These are phyloP conservation scores for Hevea brasiliensis DNA, from an alignment of 345 rosid genomes.

Conservation along the genomic window DNA sequence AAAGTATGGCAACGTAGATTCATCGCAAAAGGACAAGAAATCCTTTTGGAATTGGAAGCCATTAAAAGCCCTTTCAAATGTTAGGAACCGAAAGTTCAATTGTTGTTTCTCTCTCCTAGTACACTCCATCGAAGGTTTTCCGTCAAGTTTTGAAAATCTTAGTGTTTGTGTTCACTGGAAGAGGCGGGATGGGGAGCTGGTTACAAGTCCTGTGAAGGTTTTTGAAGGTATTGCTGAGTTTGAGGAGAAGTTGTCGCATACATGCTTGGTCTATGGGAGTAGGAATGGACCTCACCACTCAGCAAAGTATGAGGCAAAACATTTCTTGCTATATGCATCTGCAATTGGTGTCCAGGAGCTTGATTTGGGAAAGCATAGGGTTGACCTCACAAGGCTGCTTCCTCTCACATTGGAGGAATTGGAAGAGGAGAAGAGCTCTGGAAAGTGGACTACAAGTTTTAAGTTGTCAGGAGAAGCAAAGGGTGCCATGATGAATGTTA, in stretches of 20 bases:
- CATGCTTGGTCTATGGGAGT: slow-evolving; percentile 76
- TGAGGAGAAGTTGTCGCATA: slow-evolving; percentile 68
- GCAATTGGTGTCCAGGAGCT: slow-evolving; percentile 58
- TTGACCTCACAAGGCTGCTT: slow-evolving; percentile 86
- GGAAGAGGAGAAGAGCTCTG: slow-evolving; percentile 86
- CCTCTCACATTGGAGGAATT: slow-evolving; percentile 91
- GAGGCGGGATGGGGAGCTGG: slow-evolving; percentile 73
- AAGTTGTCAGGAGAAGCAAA: slow-evolving; percentile 75
- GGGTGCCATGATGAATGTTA: slow-evolving; percentile 73
- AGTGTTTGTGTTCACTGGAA: slow-evolving; percentile 81
- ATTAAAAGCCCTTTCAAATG: slow-evolving; percentile 68
- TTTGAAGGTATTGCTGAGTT: slow-evolving; percentile 63
- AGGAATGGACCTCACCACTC: slow-evolving; percentile 84
- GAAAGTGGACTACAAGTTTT: slow-evolving; percentile 91
- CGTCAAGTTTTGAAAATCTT: slow-evolving; percentile 48
- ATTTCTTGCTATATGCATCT: slow-evolving; percentile 74
- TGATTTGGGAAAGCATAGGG: slow-evolving; percentile 94
- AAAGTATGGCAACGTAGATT: slow-evolving; percentile 36
- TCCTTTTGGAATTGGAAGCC: slow-evolving; percentile 92
- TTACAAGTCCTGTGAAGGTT: slow-evolving; percentile 63
- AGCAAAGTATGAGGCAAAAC: slow-evolving; percentile 92
- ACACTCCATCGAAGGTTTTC: slow-evolving; percentile 68
- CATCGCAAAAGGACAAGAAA: slow-evolving; percentile 68
- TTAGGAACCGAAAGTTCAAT: slow-evolving; percentile 61
- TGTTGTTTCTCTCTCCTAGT: slow-evolving; percentile 83